Evolutionary conservation across 495 filamentous ascomycete species (phyloP).

Genomic region (Penicillium herquei): DNA sequence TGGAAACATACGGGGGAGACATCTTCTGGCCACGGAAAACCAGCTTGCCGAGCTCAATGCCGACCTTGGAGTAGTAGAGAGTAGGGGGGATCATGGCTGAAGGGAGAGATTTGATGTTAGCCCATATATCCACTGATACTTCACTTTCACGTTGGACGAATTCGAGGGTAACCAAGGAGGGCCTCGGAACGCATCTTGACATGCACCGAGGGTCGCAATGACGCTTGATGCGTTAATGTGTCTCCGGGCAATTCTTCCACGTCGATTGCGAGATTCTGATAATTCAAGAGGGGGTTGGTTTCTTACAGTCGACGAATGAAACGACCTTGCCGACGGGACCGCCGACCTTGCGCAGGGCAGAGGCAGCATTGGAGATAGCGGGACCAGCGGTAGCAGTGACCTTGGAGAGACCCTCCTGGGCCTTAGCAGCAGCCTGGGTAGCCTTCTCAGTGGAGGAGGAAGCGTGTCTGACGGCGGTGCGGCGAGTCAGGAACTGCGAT

Average conservation of each 20-base stretch:
- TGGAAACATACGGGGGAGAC: slow-evolving; percentile 79
- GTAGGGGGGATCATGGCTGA: slow-evolving; percentile 81
- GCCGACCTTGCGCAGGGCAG: slow-evolving; percentile 72
- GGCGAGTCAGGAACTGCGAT: slow-evolving; percentile 57
- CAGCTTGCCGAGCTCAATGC: slow-evolving; percentile 78
- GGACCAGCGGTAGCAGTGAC: slow-evolving; percentile 79
- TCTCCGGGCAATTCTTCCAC: not conserved
- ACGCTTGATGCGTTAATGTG: not conserved
- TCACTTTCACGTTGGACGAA: slow-evolving; percentile 1
- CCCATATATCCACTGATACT: slow-evolving; percentile 8
- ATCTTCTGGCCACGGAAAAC: slow-evolving; percentile 89
- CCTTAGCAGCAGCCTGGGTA: slow-evolving; percentile 68
- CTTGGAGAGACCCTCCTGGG: slow-evolving; percentile 79
- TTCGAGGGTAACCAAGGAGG: slow-evolving; percentile 25
- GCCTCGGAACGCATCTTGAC: not conserved
- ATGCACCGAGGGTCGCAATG: slow-evolving; percentile 2
- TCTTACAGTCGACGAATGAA: slow-evolving; percentile 83
- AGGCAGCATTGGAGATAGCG: slow-evolving; percentile 67
- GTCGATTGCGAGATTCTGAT: not conserved
- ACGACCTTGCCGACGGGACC: slow-evolving; percentile 81
- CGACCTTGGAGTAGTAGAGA: slow-evolving; percentile 89
- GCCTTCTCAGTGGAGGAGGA: slow-evolving; percentile 73
- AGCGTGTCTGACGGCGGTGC: slow-evolving; percentile 57
- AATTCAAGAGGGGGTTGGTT: slow-evolving; percentile 1
- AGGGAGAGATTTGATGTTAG: slow-evolving; percentile 24